phyloP scores from a whole-genome alignment of 352 stramenopile species.

The Phytophthora ramorum region DNA sequence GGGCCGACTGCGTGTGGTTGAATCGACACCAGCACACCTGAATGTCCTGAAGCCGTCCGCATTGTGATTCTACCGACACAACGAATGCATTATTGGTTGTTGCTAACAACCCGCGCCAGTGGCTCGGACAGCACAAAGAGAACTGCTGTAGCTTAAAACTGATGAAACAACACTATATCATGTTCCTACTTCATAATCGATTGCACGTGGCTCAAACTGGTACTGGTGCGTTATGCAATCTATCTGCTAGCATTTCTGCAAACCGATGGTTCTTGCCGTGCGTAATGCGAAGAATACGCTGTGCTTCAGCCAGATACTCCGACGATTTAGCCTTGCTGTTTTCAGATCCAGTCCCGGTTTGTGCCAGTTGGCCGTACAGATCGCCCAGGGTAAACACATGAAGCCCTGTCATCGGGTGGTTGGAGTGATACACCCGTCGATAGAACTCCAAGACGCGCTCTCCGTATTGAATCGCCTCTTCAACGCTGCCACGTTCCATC shows the following conservation, averaged over 20 bases:
- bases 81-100: too few species aligned
- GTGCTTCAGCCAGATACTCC: constrained; percentile 44
- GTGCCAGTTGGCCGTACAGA: constrained; percentile 36
- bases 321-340: constrained; percentile 24
- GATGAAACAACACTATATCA: too few species aligned
- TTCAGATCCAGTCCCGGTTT: constrained; percentile 7
- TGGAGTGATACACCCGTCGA: constrained; percentile 57
- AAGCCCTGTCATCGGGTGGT: constrained; percentile 67
- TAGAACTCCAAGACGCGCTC: constrained; percentile 69
- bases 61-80: constrained; percentile 10
- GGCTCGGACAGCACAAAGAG: too few species aligned
- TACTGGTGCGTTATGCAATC: constrained; percentile 18
- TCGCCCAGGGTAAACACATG: constrained; percentile 78
- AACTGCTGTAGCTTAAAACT: too few species aligned
- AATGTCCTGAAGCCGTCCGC: constrained; percentile 7
- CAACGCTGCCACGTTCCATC: constrained; percentile 46
- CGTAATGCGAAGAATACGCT: constrained; percentile 57
- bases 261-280: constrained; percentile 60
- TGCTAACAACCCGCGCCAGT: too few species aligned
- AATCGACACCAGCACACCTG: constrained; percentile 14
- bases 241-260: constrained; percentile 46
- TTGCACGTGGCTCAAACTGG: too few species aligned
- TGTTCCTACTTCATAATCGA: too few species aligned
- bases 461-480: constrained; percentile 44
- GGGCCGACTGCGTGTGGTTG: constrained; percentile 26